Percentiles rank a stretch among this genome's conserved stretches.
Conservation (phyloP, 164 flowering plant species). For the Buxus sempervirens region DNA sequence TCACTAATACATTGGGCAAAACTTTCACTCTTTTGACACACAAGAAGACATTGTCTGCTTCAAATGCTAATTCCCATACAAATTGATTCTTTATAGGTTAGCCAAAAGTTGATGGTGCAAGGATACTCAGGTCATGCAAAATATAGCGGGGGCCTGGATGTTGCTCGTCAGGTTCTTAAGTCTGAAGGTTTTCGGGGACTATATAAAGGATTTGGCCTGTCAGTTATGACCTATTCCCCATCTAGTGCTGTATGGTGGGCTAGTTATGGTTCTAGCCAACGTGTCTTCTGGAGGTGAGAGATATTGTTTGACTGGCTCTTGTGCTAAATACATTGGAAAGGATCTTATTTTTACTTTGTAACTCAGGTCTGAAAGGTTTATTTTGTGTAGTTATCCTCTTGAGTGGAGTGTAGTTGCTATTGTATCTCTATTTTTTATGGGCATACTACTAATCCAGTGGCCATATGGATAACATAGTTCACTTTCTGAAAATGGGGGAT, state of each 20-base stretch:
- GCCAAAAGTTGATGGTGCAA: constrained; percentile 98
- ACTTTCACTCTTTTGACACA: not conserved
- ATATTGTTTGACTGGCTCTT: constrained; percentile 3
- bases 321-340: not conserved
- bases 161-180: constrained; percentile 68
- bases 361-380: not conserved
- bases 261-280: constrained; percentile 95
- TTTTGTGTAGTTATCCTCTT: not conserved
- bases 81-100: constrained; percentile 45
- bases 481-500: not conserved
- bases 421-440: not conserved
- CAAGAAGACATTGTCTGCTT: not conserved
- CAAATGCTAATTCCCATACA: constrained; percentile 8
- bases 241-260: constrained; percentile 99
- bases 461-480: not conserved
- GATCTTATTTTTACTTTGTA: not conserved
- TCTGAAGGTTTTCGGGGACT: constrained; percentile 82
- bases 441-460: not conserved
- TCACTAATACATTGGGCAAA: not conserved
- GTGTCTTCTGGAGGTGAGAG: constrained; percentile 85
- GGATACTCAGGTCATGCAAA: constrained; percentile 85
- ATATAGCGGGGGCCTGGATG: constrained; percentile 92
- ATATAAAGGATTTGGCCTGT: constrained; percentile 91
- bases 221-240: constrained; percentile 88
- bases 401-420: not conserved